Percentiles rank a stretch among this genome's conserved stretches.
These are phyloP conservation scores for Magnaporthales sp. DNA, from an alignment of 2,329 filamentous ascomycete genomes.

Conservation along the genomic window DNA sequence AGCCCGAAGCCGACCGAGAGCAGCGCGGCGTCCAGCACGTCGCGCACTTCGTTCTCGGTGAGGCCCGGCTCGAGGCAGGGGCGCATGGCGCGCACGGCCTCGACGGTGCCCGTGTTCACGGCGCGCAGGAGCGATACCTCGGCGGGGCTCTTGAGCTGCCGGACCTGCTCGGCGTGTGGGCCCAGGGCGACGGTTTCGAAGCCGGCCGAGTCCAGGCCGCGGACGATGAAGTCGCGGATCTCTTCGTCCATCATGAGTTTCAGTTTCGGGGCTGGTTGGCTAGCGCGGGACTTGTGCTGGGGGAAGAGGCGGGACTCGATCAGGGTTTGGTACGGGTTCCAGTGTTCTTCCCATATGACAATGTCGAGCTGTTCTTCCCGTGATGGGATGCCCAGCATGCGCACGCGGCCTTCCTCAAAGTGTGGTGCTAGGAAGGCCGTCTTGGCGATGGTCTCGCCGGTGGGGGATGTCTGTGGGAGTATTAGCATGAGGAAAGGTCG, in stretches of 20 bases:
- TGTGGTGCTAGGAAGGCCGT: slow-evolving; percentile 50
- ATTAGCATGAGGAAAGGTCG: slow-evolving; percentile 55
- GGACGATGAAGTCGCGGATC: slow-evolving; percentile 53
- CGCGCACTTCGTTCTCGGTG: slow-evolving; percentile 48
- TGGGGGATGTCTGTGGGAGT: slow-evolving; percentile 29
- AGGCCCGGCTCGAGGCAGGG: slow-evolving; percentile 45
- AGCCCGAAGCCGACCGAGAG: slow-evolving; percentile 43
- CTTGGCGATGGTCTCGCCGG: slow-evolving; percentile 37
- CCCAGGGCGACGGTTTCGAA: slow-evolving; percentile 47
- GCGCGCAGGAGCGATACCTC: slow-evolving; percentile 50
- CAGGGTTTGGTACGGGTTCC: slow-evolving; percentile 52
- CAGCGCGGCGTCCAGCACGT: slow-evolving; percentile 46
- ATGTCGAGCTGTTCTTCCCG: slow-evolving; percentile 39
- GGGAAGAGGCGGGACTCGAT: slow-evolving; percentile 31
- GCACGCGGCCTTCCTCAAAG: slow-evolving; percentile 52
- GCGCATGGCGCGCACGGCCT: slow-evolving; percentile 48
- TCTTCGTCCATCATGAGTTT: slow-evolving; percentile 58
- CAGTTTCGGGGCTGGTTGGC: slow-evolving; percentile 8
- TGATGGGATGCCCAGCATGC: slow-evolving; percentile 49
- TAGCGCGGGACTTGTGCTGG: slow-evolving; percentile 9
- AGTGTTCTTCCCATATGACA: slow-evolving; percentile 55
- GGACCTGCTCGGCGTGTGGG: slow-evolving; percentile 46
- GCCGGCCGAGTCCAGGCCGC: slow-evolving; percentile 42
- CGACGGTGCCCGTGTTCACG: slow-evolving; percentile 56
- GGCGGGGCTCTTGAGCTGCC: slow-evolving; percentile 46